Evolutionary conservation across 768 basidiomycete genomes (phyloP), one percentile per base, ranked within the genome.

Genomic region (Tulasnella sp.): DNA sequence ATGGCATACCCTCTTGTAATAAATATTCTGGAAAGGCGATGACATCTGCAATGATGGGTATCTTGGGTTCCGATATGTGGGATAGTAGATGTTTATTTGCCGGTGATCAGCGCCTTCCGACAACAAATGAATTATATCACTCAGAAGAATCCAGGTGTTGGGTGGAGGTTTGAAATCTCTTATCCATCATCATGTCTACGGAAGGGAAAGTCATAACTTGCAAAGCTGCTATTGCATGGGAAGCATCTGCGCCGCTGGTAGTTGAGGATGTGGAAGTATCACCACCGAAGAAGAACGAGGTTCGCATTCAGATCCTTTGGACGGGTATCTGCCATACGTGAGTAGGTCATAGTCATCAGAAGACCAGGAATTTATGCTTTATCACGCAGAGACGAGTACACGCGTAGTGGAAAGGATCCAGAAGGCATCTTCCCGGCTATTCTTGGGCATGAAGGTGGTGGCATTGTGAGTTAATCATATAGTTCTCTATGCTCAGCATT

Each of bases 191-290:
- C 34, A 19, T 35, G 42, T 46, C 28, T 19, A 40, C 31, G 15
- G 22, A 13, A 12, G 33, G 24, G 20, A 44, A 69, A 65, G 64
- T 66, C 65, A 71, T 93, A 79, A 76, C 77, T 62, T 75, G 93
- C 72, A 93, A 89, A 66, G 92, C 89, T 29, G 87, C 88, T 33
- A 81, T 99, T 53, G 93, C 90, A 66, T 99, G 93, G 95, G 88
- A 74, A 48, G 90, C 92, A 10, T 84, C 83, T 58, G 75, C 89
- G 65, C 76, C 76, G 42, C 76, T 98, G 56, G 78, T 81, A 61
- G 69, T 96, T 60, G 93, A 98, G 67, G 79, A 89, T 33, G 79
- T 99, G 59, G 83, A 95, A 60, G 95, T 99, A 19, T 86, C 84
- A 16, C 92, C 93, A 42, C 95, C 95, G 33, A 71, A 70, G 55